These are phyloP conservation scores for Monosporozyma yasuniensis DNA, from an alignment of 805 yeast genomes.

Conservation along the genomic window DNA sequence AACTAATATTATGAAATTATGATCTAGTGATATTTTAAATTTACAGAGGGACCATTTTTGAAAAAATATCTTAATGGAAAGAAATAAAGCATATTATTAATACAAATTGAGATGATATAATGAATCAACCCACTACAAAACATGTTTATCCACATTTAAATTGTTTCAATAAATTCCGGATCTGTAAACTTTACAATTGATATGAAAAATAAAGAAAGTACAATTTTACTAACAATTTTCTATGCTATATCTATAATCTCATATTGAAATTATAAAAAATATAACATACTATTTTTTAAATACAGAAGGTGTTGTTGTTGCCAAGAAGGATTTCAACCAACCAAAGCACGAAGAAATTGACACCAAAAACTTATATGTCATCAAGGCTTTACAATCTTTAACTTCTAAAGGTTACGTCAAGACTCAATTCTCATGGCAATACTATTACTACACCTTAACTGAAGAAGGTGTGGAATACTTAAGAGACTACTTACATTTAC, in stretches of 20 bases:
- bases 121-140: no score
- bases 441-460: slow-evolving; percentile 99
- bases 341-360: slow-evolving; percentile 97
- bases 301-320: slow-evolving; percentile 98
- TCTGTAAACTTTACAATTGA: no score
- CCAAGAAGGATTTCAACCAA: slow-evolving; percentile 97
- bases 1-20: no score
- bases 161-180: no score
- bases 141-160: no score
- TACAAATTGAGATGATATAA: no score
- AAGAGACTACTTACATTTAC: slow-evolving; percentile 96
- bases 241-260: not conserved
- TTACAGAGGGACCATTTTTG: no score
- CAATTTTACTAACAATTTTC: slow-evolving; percentile 20
- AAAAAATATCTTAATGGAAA: no score
- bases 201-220: not conserved
- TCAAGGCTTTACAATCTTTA: slow-evolving; percentile 98
- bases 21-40: no score
- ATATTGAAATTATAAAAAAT: not conserved
- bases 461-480: slow-evolving; percentile 99
- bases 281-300: slow-evolving; percentile 5
- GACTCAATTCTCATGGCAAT: slow-evolving; percentile 99
- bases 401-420: slow-evolving; percentile 98
- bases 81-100: no score
- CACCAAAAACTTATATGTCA: slow-evolving; percentile 94